A percentile compares a stretch with the other conserved stretches of the same genome.
phyloP scores from a whole-genome alignment of 306 rosid species.

The Prunus salicina region DNA sequence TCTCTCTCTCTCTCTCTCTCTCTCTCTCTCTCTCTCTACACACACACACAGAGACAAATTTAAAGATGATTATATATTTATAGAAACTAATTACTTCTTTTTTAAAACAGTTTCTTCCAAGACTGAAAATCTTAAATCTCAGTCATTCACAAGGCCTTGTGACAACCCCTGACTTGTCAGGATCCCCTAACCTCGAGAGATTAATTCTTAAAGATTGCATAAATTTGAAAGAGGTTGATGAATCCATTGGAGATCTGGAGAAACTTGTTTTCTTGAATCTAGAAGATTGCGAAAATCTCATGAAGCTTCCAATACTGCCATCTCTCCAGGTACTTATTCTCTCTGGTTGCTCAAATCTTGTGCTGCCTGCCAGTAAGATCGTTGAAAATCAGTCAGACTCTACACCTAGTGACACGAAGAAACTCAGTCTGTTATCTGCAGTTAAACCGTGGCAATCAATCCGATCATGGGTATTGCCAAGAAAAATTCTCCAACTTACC shows the following conservation, averaged over 20 bases:
- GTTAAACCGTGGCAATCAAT: not conserved
- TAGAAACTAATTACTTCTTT: no score
- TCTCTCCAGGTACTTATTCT: slow-evolving; percentile 5
- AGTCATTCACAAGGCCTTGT: not conserved
- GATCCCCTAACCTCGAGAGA: not conserved
- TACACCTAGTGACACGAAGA: not conserved
- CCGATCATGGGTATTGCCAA: not conserved
- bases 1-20: not conserved
- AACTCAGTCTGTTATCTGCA: not conserved
- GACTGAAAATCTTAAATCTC: slow-evolving; percentile 2
- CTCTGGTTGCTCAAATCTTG: slow-evolving; percentile 12
- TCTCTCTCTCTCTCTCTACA: no score
- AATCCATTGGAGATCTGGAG: slow-evolving; percentile 5
- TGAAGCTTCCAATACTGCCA: not conserved
- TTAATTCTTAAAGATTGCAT: not conserved
- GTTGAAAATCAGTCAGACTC: no score
- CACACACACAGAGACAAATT: no score
- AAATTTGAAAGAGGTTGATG: not conserved
- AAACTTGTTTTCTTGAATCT: no score
- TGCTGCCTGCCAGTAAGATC: not conserved
- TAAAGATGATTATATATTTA: no score
- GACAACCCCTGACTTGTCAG: not conserved
- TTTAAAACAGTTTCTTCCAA: not conserved
- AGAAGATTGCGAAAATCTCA: not conserved
- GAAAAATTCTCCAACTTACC: no score